Percentiles rank a stretch among this genome's conserved stretches.
These are phyloP conservation scores for Monilinia fructicola DNA, from an alignment of 2,329 filamentous ascomycete genomes.

Conservation along the genomic window DNA sequence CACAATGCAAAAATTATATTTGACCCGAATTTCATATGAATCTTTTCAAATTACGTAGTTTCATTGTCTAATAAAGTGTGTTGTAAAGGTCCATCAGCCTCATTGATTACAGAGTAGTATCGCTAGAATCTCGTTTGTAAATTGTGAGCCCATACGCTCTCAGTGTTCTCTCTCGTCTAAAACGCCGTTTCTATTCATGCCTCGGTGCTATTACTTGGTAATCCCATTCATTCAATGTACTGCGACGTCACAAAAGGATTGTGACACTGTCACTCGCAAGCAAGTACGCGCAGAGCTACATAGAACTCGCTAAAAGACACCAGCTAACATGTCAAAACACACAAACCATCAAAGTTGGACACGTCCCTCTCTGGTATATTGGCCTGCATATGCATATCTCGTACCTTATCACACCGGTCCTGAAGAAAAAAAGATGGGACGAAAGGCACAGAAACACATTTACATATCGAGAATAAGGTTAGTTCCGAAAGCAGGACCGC, in stretches of 20 bases:
- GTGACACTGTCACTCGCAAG: not conserved
- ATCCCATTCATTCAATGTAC: not conserved
- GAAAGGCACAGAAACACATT: not conserved
- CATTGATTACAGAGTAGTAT: no score
- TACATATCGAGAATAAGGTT: not conserved
- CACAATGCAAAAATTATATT: not conserved
- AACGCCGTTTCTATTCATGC: not conserved
- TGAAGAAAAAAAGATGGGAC: not conserved
- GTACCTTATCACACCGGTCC: constrained; percentile 5
- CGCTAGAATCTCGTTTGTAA: no score
- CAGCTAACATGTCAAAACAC: not conserved
- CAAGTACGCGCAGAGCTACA: not conserved
- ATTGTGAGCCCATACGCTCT: no score
- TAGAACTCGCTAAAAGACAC: not conserved
- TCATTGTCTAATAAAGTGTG: no score
- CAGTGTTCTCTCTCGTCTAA: not conserved
- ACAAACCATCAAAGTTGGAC: not conserved
- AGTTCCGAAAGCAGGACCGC: not conserved
- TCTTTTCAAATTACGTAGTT: not conserved
- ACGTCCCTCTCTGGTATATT: not conserved
- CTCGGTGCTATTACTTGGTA: not conserved
- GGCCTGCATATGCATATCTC: not conserved
- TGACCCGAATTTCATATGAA: not conserved
- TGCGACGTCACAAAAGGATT: not conserved
- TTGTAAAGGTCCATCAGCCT: no score